Base-by-base conservation (phyloP, 371 early-diverging fungal species). In the Lichtheimia ornata region DNA sequence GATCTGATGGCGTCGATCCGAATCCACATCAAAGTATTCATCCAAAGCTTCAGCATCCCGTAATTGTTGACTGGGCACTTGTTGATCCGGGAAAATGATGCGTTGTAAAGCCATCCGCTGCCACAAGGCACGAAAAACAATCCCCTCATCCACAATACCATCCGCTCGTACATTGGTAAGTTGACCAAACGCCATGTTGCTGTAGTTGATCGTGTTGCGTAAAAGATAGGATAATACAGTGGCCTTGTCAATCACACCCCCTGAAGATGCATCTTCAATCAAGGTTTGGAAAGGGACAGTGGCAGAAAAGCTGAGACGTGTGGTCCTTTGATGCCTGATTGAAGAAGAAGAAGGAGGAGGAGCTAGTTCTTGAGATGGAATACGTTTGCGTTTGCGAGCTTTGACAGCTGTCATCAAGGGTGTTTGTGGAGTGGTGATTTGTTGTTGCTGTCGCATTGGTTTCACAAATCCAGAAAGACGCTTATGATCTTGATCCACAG, bases 121-220 rank as follows among this genome's bases (percentile, higher is more conserved):
- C 81, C 81, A 80, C 11, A 80, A 50, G 1, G 81, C 81, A n/a
- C 81, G 70, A 49, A 80, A 80, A 1, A 80, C 81, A 22, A 75
- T 70, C 1, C 67, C 69, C 51, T 80, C 81, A 51, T 80, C 76
- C 1, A 80, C 81, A 60, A 80, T 77, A 3, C 77, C 72, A 47
- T 80, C 81, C 0, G 71, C 67, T 2, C 75, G 68, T 4, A 80
- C 81, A n/a, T 49, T 59, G 1, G 73, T 72, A 11, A 80, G 53
- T 35, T 80, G 81, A 41, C 75, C 77, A 56, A 80, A 80, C 20
- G 81, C 73, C 81, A 80, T 80, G 49, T 80, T 80, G 62, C 77
- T 80, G 40, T 77, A 80, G 17, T 65, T 71, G 7, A 80, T 68
- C 0, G 77, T 80, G 5, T 74, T 77, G 7, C 67, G 65, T 9